Conservation (phyloP, 495 filamentous ascomycete genomes). For the Apodospora peruviana region DNA sequence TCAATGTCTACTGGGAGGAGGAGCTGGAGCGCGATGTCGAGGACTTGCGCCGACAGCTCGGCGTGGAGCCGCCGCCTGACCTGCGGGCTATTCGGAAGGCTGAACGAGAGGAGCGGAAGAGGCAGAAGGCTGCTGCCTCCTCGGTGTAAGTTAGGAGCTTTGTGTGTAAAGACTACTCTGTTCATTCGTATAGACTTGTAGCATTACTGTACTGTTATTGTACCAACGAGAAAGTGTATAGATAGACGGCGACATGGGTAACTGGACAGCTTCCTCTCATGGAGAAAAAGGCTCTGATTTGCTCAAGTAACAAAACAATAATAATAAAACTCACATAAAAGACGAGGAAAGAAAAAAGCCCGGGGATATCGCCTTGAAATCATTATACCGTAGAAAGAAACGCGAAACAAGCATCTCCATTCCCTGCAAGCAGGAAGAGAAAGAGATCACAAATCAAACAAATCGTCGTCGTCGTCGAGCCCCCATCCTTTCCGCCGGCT, state of each 20-base stretch:
- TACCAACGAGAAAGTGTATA: neutral
- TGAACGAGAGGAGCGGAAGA: constrained; percentile 62
- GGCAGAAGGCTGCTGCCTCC: constrained; percentile 23
- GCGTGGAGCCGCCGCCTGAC: constrained; percentile 87
- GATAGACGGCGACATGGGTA: neutral
- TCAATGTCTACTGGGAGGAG: constrained; percentile 99
- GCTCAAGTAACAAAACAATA: neutral
- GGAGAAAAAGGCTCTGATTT: neutral
- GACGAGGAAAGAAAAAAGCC: neutral
- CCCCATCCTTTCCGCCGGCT: constrained; percentile 75
- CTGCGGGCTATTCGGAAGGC: constrained; percentile 70
- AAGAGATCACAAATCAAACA: constrained; percentile 50
- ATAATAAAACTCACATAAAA: neutral
- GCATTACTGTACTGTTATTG: neutral
- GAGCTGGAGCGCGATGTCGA: constrained; percentile 79
- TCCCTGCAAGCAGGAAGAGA: neutral
- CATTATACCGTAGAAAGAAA: neutral
- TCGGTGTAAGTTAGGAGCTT: no score
- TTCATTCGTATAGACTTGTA: neutral
- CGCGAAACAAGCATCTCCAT: no score
- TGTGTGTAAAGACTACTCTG: neutral
- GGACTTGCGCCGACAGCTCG: constrained; percentile 63
- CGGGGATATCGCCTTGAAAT: neutral
- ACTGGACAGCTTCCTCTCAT: neutral
- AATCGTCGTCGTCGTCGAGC: constrained; percentile 81